phyloP scores from a whole-genome alignment of 2,329 filamentous ascomycete species.

The Thelonectria olida region DNA sequence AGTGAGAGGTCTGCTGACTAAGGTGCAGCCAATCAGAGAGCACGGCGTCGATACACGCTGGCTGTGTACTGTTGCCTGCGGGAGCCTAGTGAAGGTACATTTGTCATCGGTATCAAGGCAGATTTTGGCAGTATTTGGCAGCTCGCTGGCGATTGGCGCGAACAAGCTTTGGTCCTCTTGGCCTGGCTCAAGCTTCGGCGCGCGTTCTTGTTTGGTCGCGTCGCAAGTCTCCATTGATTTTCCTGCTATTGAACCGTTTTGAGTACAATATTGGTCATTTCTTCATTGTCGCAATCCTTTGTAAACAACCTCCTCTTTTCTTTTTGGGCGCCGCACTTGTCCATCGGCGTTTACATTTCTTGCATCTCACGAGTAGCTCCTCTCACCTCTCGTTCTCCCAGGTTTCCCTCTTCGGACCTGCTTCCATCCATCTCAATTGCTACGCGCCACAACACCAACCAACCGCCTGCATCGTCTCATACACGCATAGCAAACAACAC shows the following conservation, averaged over 20 bases:
- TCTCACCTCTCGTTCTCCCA: conserved; percentile 2
- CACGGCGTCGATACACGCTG: conserved; percentile 27
- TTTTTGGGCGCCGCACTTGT: conserved; percentile 35
- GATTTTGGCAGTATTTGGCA: conserved; percentile 21
- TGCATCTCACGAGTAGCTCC: too few species aligned
- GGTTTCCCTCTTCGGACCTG: neutral
- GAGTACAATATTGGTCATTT: neutral
- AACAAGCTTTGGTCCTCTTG: neutral
- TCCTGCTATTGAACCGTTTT: neutral
- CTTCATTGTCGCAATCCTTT: too few species aligned
- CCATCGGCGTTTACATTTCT: conserved; percentile 16
- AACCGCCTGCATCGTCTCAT: conserved; percentile 1
- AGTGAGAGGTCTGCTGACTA: conserved; percentile 33
- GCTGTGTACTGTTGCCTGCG: conserved; percentile 44
- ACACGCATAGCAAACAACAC: conserved; percentile 10
- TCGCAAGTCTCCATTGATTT: conserved; percentile 31
- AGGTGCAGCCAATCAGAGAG: conserved; percentile 41
- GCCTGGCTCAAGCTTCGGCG: conserved; percentile 6
- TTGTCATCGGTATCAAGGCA: conserved; percentile 40
- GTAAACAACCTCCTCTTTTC: conserved; percentile 14
- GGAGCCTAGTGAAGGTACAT: conserved; percentile 39
- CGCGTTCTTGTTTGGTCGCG: conserved; percentile 34
- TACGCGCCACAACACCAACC: conserved; percentile 21
- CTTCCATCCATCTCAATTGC: conserved; percentile 20
- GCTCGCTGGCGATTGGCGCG: neutral